Conservation (phyloP, 768 basidiomycete species). For the Serpula lacrymans region DNA sequence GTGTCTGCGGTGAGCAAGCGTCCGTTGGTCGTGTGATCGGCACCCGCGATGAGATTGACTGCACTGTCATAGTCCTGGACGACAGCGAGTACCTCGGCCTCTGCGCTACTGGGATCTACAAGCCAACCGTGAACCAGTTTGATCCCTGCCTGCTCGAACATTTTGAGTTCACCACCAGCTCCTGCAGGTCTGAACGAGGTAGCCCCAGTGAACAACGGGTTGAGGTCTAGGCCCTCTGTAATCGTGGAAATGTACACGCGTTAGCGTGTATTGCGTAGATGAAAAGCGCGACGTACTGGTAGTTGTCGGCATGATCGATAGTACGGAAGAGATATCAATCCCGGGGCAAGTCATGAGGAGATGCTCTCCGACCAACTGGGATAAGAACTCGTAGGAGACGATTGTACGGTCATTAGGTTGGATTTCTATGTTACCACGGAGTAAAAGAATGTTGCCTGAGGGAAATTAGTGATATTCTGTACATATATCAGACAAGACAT, state of each 20-base stretch:
- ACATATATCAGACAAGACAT: constrained; percentile 18
- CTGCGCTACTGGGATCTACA: constrained; percentile 43
- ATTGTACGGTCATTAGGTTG: constrained; percentile 59
- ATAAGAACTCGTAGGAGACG: constrained; percentile 83
- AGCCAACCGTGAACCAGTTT: constrained; percentile 85
- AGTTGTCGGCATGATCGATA: constrained; percentile 58
- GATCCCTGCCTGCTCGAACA: constrained; percentile 82
- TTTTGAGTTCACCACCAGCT: constrained; percentile 72
- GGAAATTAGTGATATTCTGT: constrained; percentile 3
- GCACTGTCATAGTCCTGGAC: constrained; percentile 72
- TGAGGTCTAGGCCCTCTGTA: constrained; percentile 84
- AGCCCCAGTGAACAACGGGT: constrained; percentile 74
- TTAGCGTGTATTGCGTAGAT: constrained; percentile 59
- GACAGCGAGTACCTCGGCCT: constrained; percentile 49
- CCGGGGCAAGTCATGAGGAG: constrained; percentile 58
- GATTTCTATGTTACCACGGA: constrained; percentile 79
- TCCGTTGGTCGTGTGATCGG: constrained; percentile 69
- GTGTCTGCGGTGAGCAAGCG: constrained; percentile 47
- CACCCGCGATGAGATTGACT: constrained; percentile 72
- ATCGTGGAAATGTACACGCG: constrained; percentile 52
- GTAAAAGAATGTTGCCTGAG: constrained; percentile 82
- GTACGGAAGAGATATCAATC: constrained; percentile 65
- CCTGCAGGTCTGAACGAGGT: constrained; percentile 65
- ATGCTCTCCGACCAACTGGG: constrained; percentile 80
- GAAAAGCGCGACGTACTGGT: constrained; percentile 28